Base-by-base conservation (phyloP, 257 asterid species). In the Petunia axillaris region DNA sequence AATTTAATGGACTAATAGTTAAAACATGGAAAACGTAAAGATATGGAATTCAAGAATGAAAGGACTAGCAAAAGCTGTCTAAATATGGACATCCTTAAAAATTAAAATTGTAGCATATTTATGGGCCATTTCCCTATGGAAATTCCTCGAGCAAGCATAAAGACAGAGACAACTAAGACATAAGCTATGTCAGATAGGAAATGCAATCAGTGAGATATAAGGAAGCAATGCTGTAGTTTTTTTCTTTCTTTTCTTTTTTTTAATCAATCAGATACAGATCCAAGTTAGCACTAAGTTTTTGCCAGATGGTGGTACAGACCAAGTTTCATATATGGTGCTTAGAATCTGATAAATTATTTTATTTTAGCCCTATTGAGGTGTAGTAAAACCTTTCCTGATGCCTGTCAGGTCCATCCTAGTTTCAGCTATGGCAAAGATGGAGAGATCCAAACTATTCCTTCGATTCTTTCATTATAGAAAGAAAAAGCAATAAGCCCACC, bases 111-210 rank as follows among this genome's bases (percentile, higher is more conserved):
- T 58, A 70, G 76, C 54, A 46, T 46, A 44, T 70, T 39, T 46
- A 46, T 70, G 76, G 76, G 55, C 58, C 58, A 70, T 70, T 36
- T 46, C 76, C 38, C 76, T 16, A 46, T 25, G 76, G 76, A 70
- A 46, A 70, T 70, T 46, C 44, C n/a, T 70, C 59, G 0, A 46
- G 76, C 59, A 70, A 46, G 46, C n/a, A 70, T 70, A 38, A 46
- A 67, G 58, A 35, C 8, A 70, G n/a, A 67, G 59, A 70, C n/a
- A 44, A 46, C 76, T 70, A 16, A 25, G 41, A 46, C 41, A 70
- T 44, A 44, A 70, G 9, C 59, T 70, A 62, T 41, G 1, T 35
- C 67, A 35, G 25, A 62, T 35, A 62, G 15, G 46, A 70, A 70
- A 46, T 70, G 58, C 58, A 46, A 70, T 46, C 76, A 25, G 25